Base-by-base conservation (phyloP, 495 filamentous ascomycete genomes). In the Achaetomiella virescens region DNA sequence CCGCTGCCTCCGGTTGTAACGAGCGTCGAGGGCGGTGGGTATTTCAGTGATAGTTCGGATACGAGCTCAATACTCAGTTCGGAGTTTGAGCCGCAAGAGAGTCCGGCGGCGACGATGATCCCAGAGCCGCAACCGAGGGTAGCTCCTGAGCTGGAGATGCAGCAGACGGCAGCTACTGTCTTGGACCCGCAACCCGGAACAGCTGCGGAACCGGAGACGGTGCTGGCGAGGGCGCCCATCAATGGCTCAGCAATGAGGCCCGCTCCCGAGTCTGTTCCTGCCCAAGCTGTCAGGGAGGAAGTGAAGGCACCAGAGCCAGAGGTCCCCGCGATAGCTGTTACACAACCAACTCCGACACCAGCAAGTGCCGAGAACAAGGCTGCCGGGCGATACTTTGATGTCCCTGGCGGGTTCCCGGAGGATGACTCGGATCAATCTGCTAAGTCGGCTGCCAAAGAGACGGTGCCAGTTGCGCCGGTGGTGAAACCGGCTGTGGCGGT, bases 1-100 rank as follows among this genome's bases (percentile, higher is more conserved):
- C 84, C 84, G 6, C 63, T 87, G 31, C 83, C 85, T 33, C 84
- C 85, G 8, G 79, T 86, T 21, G 82, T 87, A 8, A 85, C 82
- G 2, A 82, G 78, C 5, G 78, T 84, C 1, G 83, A 88, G 65
- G 81, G 81, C n/a, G 72, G 65, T 61, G 75, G 78, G 10, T 81
- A 81, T 63, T 62, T 70, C 29, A 80, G 78, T 43, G 79, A 84
- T 54, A 76, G 71, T 36, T 59, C 60, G 3, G 58, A 38, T 18
- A 37, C 21, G 20, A 60, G 45, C 17, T 51, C 59, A 1, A 53
- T 54, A 8, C 44, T 57, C 54, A 54, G 47, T 46, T 59, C 65
- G 8, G 58, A 58, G 33, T 54, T 25, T 48, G 61, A 58, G 29
- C 51, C 42, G 11, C 17, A 46, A 0, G 62, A 53, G 52, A 7